Percentiles rank a stretch among this genome's conserved stretches.
These are phyloP conservation scores for Rhizopus stolonifer DNA, from an alignment of 371 early-diverging fungal species.

Conservation along the genomic window DNA sequence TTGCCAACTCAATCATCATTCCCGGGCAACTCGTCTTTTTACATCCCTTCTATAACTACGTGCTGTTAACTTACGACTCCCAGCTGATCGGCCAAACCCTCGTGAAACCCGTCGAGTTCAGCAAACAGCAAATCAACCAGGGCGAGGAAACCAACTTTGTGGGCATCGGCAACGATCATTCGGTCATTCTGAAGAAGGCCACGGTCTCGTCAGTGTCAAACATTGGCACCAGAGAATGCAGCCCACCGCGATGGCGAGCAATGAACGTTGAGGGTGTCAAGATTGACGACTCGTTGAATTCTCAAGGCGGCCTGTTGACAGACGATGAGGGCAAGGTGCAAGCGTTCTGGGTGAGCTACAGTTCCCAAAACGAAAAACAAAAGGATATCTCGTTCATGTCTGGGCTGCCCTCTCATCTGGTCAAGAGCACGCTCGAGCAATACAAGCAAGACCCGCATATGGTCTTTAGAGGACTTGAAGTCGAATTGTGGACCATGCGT, in stretches of 20 bases:
- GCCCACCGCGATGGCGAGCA: conserved; percentile 67
- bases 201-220: conserved; percentile 59
- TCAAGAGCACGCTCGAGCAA: conserved; percentile 40
- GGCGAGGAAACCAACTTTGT: conserved; percentile 67
- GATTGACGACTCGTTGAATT: conserved; percentile 56
- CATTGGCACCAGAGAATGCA: conserved; percentile 63
- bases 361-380: conserved; percentile 59
- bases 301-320: conserved; percentile 72
- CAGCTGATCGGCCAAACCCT: conserved; percentile 69
- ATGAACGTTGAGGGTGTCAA: conserved; percentile 81
- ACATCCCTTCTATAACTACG: conserved; percentile 85
- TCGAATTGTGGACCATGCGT: conserved; percentile 80
- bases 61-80: conserved; percentile 76
- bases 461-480: conserved; percentile 59
- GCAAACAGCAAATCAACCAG: conserved; percentile 53
- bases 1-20: conserved; percentile 75
- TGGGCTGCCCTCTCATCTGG: conserved; percentile 49
- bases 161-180: conserved; percentile 55
- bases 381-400: conserved; percentile 63
- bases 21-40: conserved; percentile 70
- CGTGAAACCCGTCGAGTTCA: conserved; percentile 59
- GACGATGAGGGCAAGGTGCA: conserved; percentile 69
- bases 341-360: conserved; percentile 77
- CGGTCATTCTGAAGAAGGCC: conserved; percentile 63
- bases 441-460: conserved; percentile 50